Percentiles rank a stretch among this genome's conserved stretches.
These are phyloP conservation scores for Lasiosphaeria miniovina DNA, from an alignment of 495 filamentous ascomycete species.

Conservation along the genomic window DNA sequence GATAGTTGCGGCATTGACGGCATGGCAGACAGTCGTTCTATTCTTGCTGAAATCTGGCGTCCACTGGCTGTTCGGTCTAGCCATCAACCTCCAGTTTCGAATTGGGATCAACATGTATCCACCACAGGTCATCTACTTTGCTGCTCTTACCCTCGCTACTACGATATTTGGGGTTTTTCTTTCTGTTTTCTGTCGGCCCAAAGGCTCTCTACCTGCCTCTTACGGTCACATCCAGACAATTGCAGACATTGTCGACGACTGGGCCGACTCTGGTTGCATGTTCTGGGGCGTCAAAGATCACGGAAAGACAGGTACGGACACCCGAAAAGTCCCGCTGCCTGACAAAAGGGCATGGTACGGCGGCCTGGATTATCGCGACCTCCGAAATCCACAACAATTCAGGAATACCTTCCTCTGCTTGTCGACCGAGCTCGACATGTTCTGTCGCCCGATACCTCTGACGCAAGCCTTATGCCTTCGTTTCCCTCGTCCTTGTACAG, in stretches of 20 bases:
- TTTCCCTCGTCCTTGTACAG: neutral
- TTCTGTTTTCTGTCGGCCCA: conserved; percentile 27
- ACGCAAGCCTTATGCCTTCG: neutral
- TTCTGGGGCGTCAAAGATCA: conserved; percentile 44
- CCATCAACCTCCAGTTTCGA: conserved; percentile 30
- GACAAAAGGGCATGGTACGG: conserved; percentile 25
- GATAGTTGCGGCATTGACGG: conserved; percentile 33
- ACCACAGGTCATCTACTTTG: conserved; percentile 37
- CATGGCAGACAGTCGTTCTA: conserved; percentile 43
- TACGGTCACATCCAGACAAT: conserved; percentile 48
- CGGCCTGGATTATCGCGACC: neutral
- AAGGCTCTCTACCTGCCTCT: conserved; percentile 40
- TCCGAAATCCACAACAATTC: neutral
- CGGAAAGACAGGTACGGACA: conserved; percentile 24
- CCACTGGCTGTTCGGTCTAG: conserved; percentile 48
- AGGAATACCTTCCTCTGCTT: neutral
- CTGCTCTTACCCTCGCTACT: conserved; percentile 27
- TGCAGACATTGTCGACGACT: conserved; percentile 45
- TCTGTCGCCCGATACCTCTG: neutral
- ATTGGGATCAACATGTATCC: conserved; percentile 38
- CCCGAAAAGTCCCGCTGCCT: conserved; percentile 16
- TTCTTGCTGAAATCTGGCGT: conserved; percentile 41
- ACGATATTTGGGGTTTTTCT: conserved; percentile 39
- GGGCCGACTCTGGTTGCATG: conserved; percentile 34
- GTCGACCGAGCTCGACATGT: neutral